phyloP scores from a whole-genome alignment of 371 early-diverging fungal genomes.

The Mortierella sp. region DNA sequence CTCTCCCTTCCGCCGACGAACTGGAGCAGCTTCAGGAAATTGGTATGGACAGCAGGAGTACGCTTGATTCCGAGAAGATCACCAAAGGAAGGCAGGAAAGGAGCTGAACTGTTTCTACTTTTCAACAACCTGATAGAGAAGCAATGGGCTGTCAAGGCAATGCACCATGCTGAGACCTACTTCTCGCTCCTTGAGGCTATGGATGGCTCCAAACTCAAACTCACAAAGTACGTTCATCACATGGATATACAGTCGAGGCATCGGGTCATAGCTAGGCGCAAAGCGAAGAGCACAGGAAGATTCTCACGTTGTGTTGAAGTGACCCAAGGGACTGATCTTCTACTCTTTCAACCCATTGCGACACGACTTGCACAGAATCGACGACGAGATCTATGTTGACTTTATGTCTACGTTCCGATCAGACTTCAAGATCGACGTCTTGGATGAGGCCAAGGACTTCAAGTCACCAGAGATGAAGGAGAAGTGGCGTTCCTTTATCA shows the following conservation, averaged over 20 bases:
- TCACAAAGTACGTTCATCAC: conserved; percentile 71
- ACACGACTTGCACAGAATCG: conserved; percentile 61
- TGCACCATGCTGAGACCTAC: conserved; percentile 94
- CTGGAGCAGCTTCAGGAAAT: conserved; percentile 83
- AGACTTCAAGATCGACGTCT: conserved; percentile 64
- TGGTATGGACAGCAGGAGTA: conserved; percentile 57
- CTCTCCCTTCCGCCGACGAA: conserved; percentile 82
- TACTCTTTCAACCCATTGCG: not conserved
- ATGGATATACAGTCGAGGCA: not conserved
- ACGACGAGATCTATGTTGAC: conserved; percentile 84
- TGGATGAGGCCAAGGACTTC: conserved; percentile 80
- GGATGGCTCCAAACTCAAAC: conserved; percentile 75
- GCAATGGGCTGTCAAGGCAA: conserved; percentile 95
- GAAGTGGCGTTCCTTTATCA: conserved; percentile 89
- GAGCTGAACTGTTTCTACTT: not conserved
- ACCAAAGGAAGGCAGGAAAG: not conserved
- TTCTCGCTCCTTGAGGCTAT: conserved; percentile 79
- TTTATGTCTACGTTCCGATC: conserved; percentile 72
- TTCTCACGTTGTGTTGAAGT: not conserved
- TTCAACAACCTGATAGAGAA: conserved; percentile 63
- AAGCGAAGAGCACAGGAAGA: not conserved
- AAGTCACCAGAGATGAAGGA: conserved; percentile 84
- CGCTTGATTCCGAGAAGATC: not conserved
- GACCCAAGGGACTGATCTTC: not conserved
- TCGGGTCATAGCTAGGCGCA: too few relatives aligned